phyloP scores from a whole-genome alignment of 2,329 filamentous ascomycete species.

The Teratosphaeria viscida region DNA sequence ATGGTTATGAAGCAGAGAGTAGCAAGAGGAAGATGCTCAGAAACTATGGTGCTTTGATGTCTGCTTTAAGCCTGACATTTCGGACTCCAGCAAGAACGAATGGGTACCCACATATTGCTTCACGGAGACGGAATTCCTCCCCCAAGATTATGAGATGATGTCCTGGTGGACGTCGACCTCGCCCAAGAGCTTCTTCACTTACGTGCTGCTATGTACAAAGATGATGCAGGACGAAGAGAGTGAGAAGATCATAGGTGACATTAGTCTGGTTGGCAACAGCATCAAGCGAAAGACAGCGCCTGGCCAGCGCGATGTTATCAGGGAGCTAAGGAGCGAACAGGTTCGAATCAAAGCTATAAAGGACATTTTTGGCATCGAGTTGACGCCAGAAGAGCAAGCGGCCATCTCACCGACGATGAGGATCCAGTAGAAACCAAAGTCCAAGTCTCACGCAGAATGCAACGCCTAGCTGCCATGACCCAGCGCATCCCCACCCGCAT shows the following conservation, averaged over 20 bases:
- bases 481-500: too few species aligned
- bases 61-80: conserved; percentile 18
- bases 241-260: conserved; percentile 27
- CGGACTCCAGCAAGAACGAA: conserved; percentile 19
- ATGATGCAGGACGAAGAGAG: conserved; percentile 39
- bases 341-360: conserved; percentile 35
- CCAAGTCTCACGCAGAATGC: neutral
- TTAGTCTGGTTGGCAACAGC: conserved; percentile 32
- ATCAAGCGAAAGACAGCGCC: conserved; percentile 35
- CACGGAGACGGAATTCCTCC: conserved; percentile 52
- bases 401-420: conserved; percentile 18
- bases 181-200: conserved; percentile 44
- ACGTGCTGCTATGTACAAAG: conserved; percentile 42
- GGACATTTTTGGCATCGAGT: conserved; percentile 34
- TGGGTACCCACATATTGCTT: conserved; percentile 59
- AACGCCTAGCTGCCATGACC: too few species aligned
- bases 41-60: conserved; percentile 36
- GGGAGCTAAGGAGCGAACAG: conserved; percentile 32
- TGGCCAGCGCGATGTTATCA: conserved; percentile 31
- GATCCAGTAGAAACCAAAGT: neutral
- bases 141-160: conserved; percentile 50
- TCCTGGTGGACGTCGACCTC: conserved; percentile 46
- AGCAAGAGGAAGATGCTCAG: conserved; percentile 18
- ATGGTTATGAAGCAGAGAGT: conserved; percentile 11
- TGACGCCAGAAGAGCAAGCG: conserved; percentile 27